phyloP scores from a whole-genome alignment of 2,329 filamentous ascomycete genomes.

The Alternaria sp. region DNA sequence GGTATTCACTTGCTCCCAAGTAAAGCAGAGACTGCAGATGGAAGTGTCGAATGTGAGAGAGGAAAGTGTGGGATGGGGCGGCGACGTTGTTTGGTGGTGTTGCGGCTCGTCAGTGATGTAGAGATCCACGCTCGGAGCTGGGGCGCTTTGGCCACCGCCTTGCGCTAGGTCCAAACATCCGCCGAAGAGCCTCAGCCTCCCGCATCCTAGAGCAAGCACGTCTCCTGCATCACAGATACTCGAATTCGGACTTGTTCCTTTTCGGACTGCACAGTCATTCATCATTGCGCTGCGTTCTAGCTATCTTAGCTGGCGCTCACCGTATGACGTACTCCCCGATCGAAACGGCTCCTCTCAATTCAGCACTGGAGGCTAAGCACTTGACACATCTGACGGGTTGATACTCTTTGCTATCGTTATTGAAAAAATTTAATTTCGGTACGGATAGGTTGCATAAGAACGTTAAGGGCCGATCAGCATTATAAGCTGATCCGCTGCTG shows the following conservation, averaged over 20 bases:
- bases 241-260: background rate
- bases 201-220: background rate
- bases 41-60: background rate
- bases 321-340: background rate
- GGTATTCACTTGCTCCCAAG: background rate
- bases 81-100: constrained; percentile 27
- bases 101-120: constrained; percentile 28
- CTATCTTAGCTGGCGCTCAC: background rate
- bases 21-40: constrained; percentile 3
- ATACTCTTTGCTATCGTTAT: too few relatives aligned
- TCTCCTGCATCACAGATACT: background rate
- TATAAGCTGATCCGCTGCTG: too few relatives aligned
- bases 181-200: constrained; percentile 22
- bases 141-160: constrained; percentile 19
- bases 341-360: background rate
- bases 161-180: constrained; percentile 20
- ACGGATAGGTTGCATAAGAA: too few relatives aligned
- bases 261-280: background rate
- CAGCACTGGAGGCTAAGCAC: too few relatives aligned
- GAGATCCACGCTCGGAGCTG: constrained; percentile 19
- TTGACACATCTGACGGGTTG: too few relatives aligned
- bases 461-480: too few relatives aligned
- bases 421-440: too few relatives aligned
- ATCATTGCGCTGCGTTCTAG: background rate
- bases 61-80: constrained; percentile 13